Evolutionary conservation across 441 rosid species (phyloP).

Genomic region (Adansonia gregorii): DNA sequence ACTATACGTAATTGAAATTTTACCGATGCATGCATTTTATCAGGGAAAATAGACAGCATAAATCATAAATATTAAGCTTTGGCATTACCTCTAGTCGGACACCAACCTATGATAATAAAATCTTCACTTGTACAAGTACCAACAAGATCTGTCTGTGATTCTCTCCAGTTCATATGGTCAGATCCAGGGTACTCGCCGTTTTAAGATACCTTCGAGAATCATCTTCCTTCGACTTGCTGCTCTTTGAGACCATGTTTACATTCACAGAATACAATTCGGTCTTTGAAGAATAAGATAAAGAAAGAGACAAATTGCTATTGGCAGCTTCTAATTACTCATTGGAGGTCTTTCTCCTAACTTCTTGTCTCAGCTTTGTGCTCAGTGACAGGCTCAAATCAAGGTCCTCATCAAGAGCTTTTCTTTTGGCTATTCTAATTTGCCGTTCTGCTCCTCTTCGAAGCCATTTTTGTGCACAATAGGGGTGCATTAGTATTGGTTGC

Average conservation of each 20-base stretch:
- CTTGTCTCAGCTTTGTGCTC: conserved; percentile 38
- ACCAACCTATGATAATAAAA: not conserved
- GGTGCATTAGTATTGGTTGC: conserved; percentile 24
- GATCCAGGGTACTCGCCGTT: conserved; percentile 45
- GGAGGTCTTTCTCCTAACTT: conserved; percentile 14
- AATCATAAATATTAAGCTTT: not conserved
- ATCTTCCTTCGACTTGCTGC: conserved; percentile 43
- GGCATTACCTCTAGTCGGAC: not conserved
- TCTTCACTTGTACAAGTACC: conserved; percentile 44
- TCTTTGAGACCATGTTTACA: conserved; percentile 28
- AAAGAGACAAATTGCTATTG: conserved; percentile 57
- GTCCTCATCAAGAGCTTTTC: conserved; percentile 47
- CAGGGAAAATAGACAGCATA: not conserved
- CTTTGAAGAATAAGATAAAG: conserved; percentile 47
- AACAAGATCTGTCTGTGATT: conserved; percentile 48
- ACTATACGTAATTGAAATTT: not conserved
- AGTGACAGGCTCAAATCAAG: conserved; percentile 71
- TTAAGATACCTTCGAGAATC: conserved; percentile 27
- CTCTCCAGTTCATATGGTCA: conserved; percentile 38
- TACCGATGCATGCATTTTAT: not conserved
- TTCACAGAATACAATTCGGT: conserved; percentile 35
- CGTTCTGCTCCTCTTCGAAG: conserved; percentile 30
- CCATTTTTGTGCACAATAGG: conserved; percentile 14
- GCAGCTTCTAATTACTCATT: conserved; percentile 37
- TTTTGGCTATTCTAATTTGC: conserved; percentile 35